Evolutionary conservation across 495 filamentous ascomycete genomes (phyloP).

Genomic region (Tuber borchii): DNA sequence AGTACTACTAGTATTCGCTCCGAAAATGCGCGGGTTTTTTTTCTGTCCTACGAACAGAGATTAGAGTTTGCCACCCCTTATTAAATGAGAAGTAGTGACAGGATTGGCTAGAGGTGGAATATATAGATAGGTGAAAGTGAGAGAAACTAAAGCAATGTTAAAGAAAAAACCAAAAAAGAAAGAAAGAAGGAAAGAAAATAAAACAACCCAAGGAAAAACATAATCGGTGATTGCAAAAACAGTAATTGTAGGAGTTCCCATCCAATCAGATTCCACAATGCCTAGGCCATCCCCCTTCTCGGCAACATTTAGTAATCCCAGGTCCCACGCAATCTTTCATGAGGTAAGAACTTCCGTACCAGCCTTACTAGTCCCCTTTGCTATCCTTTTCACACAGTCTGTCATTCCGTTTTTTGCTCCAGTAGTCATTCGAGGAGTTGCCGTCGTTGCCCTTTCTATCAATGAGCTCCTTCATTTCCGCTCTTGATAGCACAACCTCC

Average conservation of each 20-base stretch:
- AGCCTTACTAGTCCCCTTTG: not conserved
- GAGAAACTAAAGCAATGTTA: not conserved
- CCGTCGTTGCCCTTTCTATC: not conserved
- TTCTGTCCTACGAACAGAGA: not conserved
- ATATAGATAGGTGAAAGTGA: not conserved
- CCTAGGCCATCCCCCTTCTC: not conserved
- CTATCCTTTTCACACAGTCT: not conserved
- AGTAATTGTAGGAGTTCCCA: not conserved
- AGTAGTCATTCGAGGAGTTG: not conserved
- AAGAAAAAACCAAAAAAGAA: not conserved
- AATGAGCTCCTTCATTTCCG: slow-evolving; percentile 40
- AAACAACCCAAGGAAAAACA: not conserved
- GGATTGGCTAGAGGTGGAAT: not conserved
- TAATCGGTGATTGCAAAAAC: not conserved
- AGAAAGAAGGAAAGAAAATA: not conserved
- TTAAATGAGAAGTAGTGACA: not conserved
- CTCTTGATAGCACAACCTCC: slow-evolving; percentile 41
- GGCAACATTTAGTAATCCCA: not conserved
- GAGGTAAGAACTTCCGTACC: not conserved
- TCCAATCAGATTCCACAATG: not conserved
- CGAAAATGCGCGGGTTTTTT: not conserved
- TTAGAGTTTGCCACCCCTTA: not conserved
- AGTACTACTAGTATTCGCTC: not conserved
- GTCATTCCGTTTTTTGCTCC: not conserved
- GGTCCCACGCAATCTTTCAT: not conserved